Evolutionary conservation across 176 grass and related monocot genomes (phyloP), one percentile per base, ranked within the genome.

Genomic region (Dendrocalamus sinicus): DNA sequence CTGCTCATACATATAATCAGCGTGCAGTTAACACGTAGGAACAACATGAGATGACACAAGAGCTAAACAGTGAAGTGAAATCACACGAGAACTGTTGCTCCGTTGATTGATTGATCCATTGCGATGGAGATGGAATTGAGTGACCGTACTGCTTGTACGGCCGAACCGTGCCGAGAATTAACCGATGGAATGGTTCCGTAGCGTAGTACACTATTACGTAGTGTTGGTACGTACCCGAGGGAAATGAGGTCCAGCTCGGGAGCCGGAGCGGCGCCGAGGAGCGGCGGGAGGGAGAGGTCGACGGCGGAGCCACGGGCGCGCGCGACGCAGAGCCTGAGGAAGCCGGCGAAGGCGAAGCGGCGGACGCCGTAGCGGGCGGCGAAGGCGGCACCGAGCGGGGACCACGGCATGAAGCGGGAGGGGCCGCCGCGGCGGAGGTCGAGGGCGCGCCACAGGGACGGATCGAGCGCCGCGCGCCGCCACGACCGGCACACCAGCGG

Each of bases 321-420:
- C 1, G 67, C 71, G 54, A 91, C 79, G 51, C 84, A 86, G 44
- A 91, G 65, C 55, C 77, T 83, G 43, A 91, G 78, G 86, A 84
- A 91, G 51, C 89, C 79, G 5, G 79, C 71, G 79, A 91, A 89
- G 87, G 87, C 63, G 84, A 92, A 86, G 84, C 66, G 43, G 14
- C 55, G 41, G 68, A 84, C 47, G 57, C 67, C 51, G 37, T 75
- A 86, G 22, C 45, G 48, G n/a, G 8, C 6, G 52, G 69, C 45
- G 78, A 87, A 89, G 22, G 50, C 73, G 58, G 66, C 47, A 2
- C 22, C 72, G 50, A 92, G 89, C 13, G 65, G 74, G 60, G 87
- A 80, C 84, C 79, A 92, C 22, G 91, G 91, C 91, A 89, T 89
- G 87, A 92, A 89, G 47, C 89, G 87, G 67, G 68, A 9, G 52